Evolutionary conservation across 2,329 filamentous ascomycete species (phyloP), one percentile per base, ranked within the genome.

Genomic region (Thelonectria blattea): DNA sequence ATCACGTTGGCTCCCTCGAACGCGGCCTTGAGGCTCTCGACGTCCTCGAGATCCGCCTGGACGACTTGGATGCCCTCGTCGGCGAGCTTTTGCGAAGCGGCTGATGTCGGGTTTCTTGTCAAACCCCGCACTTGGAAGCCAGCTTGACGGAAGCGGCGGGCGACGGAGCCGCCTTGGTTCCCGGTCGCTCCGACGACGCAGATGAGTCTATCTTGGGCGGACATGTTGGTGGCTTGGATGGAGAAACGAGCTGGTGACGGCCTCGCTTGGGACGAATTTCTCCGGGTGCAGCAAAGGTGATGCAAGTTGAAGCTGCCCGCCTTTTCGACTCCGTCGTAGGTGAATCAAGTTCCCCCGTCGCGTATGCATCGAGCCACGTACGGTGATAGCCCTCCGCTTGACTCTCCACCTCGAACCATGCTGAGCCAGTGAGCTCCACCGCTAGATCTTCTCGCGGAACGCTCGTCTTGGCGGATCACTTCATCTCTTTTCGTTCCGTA

Each of bases 81-180:
- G 9, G 73, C 70, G n/a, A 85, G 74, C 14, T 73, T 71, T 55
- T 75, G 68, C 0, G 81, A 78, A 5, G 78, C 72, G 4, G 74
- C 59, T 22, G 81, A 81, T 3, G 72, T 56, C 1, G 77, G 60
- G 57, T 84, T 74, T 42, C 83, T 78, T 27, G 81, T 84, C 41
- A 85, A 62, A 42, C 76, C 81, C 41, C 81, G 80, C 48, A 85
- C 80, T 9, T 72, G 71, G 71, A 77, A 84, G 32, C 65, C 71
- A 2, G 78, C 71, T 11, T 75, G 65, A 27, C 79, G 74, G 64
- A 85, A 82, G 8, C 77, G 74, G 24, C 78, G 79, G 37, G 79
- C 79, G n/a, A 85, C 81, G 4, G 80, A 81, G n/a, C 81, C 80
- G 58, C 82, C 83, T 61, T 85, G 81, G 58, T 78, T 80, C 41